A percentile compares a stretch with the other conserved stretches of the same genome.
These are phyloP conservation scores for Gossypium arboreum DNA, from an alignment of 345 rosid species.

Conservation along the genomic window DNA sequence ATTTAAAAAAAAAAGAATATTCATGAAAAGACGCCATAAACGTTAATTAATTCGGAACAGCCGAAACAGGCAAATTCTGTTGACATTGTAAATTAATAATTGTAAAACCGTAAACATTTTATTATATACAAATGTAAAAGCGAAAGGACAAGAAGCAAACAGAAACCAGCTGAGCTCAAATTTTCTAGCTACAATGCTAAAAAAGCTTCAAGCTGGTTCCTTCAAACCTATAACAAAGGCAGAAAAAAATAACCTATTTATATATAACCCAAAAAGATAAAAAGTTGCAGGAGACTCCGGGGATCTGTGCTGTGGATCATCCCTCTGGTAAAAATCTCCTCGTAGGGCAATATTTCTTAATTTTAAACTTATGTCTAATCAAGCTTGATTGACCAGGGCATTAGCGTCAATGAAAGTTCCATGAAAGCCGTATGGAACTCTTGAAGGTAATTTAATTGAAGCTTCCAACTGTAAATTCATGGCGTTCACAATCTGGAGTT, in stretches of 20 bases:
- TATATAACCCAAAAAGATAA: not conserved
- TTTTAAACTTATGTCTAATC: not conserved
- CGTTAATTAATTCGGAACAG: not conserved
- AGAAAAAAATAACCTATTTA: too few species aligned
- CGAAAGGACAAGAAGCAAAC: not conserved
- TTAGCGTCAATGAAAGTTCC: conserved; percentile 78
- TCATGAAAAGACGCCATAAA: not conserved
- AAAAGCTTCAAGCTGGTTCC: conserved; percentile 49
- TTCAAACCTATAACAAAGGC: conserved; percentile 3
- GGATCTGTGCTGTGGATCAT: conserved; percentile 35
- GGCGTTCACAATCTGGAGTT: conserved; percentile 80
- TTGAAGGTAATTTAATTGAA: conserved; percentile 66
- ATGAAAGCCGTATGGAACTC: conserved; percentile 95
- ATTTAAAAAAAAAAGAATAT: not conserved
- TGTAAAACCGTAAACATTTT: not conserved
- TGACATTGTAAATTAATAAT: not conserved
- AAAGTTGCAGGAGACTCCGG: conserved; percentile 38
- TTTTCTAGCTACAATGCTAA: conserved; percentile 25
- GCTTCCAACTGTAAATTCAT: conserved; percentile 60
- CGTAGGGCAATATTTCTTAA: not conserved
- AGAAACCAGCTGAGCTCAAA: conserved; percentile 57
- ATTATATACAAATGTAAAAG: not conserved
- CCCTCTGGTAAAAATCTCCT: conserved; percentile 51
- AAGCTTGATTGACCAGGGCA: conserved; percentile 67
- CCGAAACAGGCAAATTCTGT: not conserved